phyloP scores from a whole-genome alignment of 345 rosid species.

The Aquilaria malaccensis region DNA sequence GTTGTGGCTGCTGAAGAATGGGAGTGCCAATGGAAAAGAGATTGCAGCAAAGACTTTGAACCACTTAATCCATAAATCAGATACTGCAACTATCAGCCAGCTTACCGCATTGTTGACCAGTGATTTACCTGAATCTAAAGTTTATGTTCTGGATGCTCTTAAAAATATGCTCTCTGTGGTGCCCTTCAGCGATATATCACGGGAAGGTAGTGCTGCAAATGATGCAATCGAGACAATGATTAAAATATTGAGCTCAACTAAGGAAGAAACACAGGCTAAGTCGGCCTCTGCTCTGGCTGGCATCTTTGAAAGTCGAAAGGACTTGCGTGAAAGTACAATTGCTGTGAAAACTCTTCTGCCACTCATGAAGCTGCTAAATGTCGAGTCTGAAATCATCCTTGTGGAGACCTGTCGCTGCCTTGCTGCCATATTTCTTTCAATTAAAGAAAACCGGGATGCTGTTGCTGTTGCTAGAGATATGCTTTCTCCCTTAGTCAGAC shows the following conservation, averaged over 20 bases:
- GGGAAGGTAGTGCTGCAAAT: constrained; percentile 98
- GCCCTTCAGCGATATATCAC: constrained; percentile 62
- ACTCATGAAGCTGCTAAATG: constrained; percentile 65
- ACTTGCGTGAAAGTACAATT: constrained; percentile 85
- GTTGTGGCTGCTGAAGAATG: constrained; percentile 95
- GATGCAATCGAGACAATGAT: constrained; percentile 98
- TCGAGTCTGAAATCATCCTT: constrained; percentile 74
- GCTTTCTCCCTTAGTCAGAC: constrained; percentile 54
- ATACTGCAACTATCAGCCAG: constrained; percentile 95
- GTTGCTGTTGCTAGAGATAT: constrained; percentile 83
- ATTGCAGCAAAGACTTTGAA: constrained; percentile 97
- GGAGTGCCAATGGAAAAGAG: constrained; percentile 95
- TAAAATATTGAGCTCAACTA: constrained; percentile 72
- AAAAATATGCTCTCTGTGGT: constrained; percentile 94
- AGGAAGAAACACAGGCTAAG: constrained; percentile 95
- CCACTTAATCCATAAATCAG: constrained; percentile 95
- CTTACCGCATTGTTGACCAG: constrained; percentile 93
- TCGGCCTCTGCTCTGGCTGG: constrained; percentile 95
- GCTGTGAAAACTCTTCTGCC: constrained; percentile 74
- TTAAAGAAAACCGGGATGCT: constrained; percentile 87
- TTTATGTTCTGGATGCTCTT: constrained; percentile 88
- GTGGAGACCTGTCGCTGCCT: constrained; percentile 72
- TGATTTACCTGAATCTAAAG: constrained; percentile 94
- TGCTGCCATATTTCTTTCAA: constrained; percentile 85
- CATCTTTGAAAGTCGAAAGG: constrained; percentile 72